A percentile compares a stretch with the other conserved stretches of the same genome.
phyloP scores from a whole-genome alignment of 805 yeast species.

The Ogataea thermomethanolica region DNA sequence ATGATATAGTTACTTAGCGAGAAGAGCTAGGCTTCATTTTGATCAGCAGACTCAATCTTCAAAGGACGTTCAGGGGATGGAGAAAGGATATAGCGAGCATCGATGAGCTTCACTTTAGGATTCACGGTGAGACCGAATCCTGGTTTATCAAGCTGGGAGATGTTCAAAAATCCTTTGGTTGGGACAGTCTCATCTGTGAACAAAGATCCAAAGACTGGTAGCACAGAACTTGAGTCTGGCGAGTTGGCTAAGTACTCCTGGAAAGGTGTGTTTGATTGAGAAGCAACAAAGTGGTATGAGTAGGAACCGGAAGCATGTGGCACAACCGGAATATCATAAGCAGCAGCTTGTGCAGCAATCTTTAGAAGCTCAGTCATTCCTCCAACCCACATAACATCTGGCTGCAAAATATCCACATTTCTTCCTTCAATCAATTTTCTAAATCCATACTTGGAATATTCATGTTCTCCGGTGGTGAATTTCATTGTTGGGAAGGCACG shows the following conservation, averaged over 20 bases:
- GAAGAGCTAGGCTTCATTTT: neutral
- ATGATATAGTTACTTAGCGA: neutral
- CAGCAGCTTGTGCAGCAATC: constrained; percentile 48
- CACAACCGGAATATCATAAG: constrained; percentile 51
- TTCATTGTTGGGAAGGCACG: constrained; percentile 45
- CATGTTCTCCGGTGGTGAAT: constrained; percentile 53
- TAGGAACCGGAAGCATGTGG: constrained; percentile 55
- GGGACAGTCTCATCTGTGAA: constrained; percentile 49
- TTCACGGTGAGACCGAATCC: constrained; percentile 48
- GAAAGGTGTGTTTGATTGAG: constrained; percentile 49
- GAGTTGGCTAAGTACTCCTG: constrained; percentile 51
- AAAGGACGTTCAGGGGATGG: constrained; percentile 41
- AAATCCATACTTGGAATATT: constrained; percentile 49
- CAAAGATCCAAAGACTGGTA: constrained; percentile 46
- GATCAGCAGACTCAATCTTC: constrained; percentile 8
- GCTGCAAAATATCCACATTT: constrained; percentile 46
- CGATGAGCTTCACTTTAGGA: constrained; percentile 40
- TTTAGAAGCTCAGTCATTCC: constrained; percentile 47
- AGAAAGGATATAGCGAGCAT: constrained; percentile 37
- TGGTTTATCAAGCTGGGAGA: constrained; percentile 41
- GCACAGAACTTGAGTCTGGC: constrained; percentile 36
- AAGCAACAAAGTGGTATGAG: constrained; percentile 47
- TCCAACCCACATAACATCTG: constrained; percentile 55
- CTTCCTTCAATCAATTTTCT: constrained; percentile 48
- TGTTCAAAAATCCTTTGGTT: constrained; percentile 39